A percentile compares a stretch with the other conserved stretches of the same genome.
Conservation (phyloP, 495 filamentous ascomycete species). For the Aspergillus heteromorphus region DNA sequence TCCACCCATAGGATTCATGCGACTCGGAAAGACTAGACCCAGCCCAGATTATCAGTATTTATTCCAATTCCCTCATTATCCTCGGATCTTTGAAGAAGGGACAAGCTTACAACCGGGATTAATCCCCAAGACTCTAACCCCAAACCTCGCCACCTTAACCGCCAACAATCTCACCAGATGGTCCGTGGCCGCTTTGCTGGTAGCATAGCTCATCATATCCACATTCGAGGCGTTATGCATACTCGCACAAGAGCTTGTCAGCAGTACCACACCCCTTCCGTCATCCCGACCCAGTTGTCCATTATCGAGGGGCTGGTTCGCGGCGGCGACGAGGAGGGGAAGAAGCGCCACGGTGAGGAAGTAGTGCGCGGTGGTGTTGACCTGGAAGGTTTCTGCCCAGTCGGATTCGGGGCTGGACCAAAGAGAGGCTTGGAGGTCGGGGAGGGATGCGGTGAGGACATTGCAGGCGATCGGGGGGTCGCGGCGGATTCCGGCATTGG, state of each 20-base stretch:
- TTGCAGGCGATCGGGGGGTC: constrained; percentile 36
- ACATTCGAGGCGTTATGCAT: constrained; percentile 46
- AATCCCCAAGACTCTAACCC: constrained; percentile 38
- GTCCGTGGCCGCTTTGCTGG: constrained; percentile 42
- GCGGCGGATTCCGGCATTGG: constrained; percentile 41
- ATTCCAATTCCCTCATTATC: background rate
- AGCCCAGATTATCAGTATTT: background rate
- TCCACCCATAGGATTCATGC: constrained; percentile 42
- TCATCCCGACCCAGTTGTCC: constrained; percentile 23
- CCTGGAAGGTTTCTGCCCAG: constrained; percentile 35
- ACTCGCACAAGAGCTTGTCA: constrained; percentile 42
- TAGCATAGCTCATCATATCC: constrained; percentile 41
- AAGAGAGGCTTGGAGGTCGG: constrained; percentile 37
- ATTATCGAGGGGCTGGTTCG: background rate
- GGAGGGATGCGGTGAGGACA: constrained; percentile 29
- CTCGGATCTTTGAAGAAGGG: background rate
- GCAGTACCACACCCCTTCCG: constrained; percentile 36
- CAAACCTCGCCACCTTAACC: constrained; percentile 37
- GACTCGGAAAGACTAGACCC: constrained; percentile 37
- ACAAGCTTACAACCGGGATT: constrained; percentile 41
- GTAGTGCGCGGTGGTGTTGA: constrained; percentile 43
- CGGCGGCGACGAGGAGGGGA: constrained; percentile 31
- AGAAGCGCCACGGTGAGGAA: constrained; percentile 38
- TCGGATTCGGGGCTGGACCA: constrained; percentile 34
- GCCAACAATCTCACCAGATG: constrained; percentile 39